Percentiles rank a stretch among this genome's conserved stretches.
Conservation (phyloP, 2,329 filamentous ascomycete genomes). For the Botrytis fragariae region DNA sequence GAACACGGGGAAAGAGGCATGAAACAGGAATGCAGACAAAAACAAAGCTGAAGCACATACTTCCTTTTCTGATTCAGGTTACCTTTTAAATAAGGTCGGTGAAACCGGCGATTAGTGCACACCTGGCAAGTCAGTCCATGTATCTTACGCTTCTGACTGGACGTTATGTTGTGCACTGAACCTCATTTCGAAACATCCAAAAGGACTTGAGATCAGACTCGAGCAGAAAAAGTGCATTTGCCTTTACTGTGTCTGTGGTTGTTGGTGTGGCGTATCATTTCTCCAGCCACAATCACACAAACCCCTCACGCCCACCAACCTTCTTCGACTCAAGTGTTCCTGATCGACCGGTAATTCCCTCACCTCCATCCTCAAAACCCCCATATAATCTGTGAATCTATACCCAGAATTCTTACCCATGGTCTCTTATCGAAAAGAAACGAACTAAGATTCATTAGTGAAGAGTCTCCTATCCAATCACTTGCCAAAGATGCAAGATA, state of each 20-base stretch:
- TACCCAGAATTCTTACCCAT: neutral
- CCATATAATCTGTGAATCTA: neutral
- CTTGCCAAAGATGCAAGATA: neutral
- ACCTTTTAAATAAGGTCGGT: neutral
- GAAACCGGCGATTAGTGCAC: neutral
- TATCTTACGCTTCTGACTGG: neutral
- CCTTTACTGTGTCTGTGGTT: neutral
- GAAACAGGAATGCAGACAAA: constrained; percentile 1
- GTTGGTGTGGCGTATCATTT: neutral
- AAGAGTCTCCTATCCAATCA: neutral
- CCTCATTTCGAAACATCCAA: constrained; percentile 6
- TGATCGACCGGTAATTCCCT: neutral
- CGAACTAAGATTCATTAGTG: neutral
- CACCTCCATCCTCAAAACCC: neutral
- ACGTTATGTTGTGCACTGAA: constrained; percentile 3
- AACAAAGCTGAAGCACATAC: neutral
- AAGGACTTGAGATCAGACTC: neutral
- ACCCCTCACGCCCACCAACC: neutral
- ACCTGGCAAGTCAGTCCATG: neutral
- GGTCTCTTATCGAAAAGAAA: neutral
- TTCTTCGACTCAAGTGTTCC: neutral
- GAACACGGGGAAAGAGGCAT: neutral
- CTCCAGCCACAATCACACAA: neutral
- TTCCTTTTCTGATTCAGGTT: constrained; percentile 2
- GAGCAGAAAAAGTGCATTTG: neutral